These are phyloP conservation scores for Nematodospora anomalae DNA, from an alignment of 1,139 yeast species.

Conservation along the genomic window DNA sequence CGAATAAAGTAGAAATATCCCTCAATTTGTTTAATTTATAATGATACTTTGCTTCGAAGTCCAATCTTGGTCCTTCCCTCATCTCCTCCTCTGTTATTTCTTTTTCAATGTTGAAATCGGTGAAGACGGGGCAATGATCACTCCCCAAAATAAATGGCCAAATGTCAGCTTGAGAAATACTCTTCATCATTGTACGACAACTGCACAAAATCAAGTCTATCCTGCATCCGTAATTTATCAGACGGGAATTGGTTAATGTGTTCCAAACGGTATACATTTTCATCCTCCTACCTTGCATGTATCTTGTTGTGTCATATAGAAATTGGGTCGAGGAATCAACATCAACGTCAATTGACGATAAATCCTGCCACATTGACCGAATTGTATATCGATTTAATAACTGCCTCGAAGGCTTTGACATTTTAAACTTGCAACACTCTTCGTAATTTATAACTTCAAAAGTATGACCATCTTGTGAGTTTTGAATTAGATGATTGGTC, in stretches of 20 bases:
- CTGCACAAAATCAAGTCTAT: slow-evolving; percentile 61
- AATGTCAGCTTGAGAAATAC: slow-evolving; percentile 54
- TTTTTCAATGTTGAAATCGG: slow-evolving; percentile 52
- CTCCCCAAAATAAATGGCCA: slow-evolving; percentile 77
- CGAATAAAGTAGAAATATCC: slow-evolving; percentile 56
- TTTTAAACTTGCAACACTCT: slow-evolving; percentile 42
- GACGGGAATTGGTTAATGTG: slow-evolving; percentile 72
- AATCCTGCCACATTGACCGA: slow-evolving; percentile 17
- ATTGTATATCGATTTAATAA: slow-evolving; percentile 42
- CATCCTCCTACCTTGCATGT: slow-evolving; percentile 52
- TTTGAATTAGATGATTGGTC: slow-evolving; percentile 23
- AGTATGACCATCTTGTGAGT: slow-evolving; percentile 23
- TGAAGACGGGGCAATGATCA: slow-evolving; percentile 89
- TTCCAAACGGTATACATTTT: slow-evolving; percentile 94
- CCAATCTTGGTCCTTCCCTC: slow-evolving; percentile 22
- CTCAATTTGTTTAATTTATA: slow-evolving; percentile 49
- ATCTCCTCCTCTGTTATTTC: slow-evolving; percentile 8
- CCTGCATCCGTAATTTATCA: slow-evolving; percentile 83
- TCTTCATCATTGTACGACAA: slow-evolving; percentile 11
- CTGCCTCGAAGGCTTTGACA: slow-evolving; percentile 41
- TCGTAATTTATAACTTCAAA: slow-evolving; percentile 45
- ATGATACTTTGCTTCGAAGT: slow-evolving; percentile 57
- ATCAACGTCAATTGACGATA: slow-evolving; percentile 1
- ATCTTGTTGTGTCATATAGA: slow-evolving; percentile 67
- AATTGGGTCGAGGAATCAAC: slow-evolving; percentile 22